Percentiles rank a stretch among this genome's conserved stretches.
phyloP scores from a whole-genome alignment of 2,329 filamentous ascomycete species.

The Cryphonectria naterciae region DNA sequence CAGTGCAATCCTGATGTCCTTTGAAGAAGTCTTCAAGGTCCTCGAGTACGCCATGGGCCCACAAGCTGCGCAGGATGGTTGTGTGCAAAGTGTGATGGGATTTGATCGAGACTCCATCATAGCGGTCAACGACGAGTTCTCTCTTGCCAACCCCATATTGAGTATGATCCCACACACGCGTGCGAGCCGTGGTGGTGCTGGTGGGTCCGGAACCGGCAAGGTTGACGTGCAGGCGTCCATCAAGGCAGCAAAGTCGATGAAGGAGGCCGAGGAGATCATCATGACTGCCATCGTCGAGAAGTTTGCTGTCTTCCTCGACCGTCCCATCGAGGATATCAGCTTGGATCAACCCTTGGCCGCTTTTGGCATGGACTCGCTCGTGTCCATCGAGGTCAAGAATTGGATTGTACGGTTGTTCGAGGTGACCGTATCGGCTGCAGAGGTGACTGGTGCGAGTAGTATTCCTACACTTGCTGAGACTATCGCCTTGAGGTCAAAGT shows the following conservation, averaged over 20 bases:
- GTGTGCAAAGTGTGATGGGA: slow-evolving; percentile 31
- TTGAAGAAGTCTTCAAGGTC: slow-evolving; percentile 33
- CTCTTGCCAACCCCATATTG: slow-evolving; percentile 32
- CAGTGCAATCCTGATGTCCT: slow-evolving; percentile 25
- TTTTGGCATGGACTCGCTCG: slow-evolving; percentile 34
- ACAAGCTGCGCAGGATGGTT: slow-evolving; percentile 29
- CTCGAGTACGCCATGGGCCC: slow-evolving; percentile 33
- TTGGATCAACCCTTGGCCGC: slow-evolving; percentile 27
- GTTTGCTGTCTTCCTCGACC: slow-evolving; percentile 32
- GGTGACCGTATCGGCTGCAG: slow-evolving; percentile 36
- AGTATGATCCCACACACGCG: slow-evolving; percentile 28
- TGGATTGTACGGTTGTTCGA: slow-evolving; percentile 35
- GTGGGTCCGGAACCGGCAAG: slow-evolving; percentile 15
- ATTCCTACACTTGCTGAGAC: slow-evolving; percentile 34
- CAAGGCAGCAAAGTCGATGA: slow-evolving; percentile 20
- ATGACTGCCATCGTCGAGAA: slow-evolving; percentile 30
- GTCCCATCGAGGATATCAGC: slow-evolving; percentile 30
- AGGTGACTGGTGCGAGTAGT: slow-evolving; percentile 34
- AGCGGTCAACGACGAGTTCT: slow-evolving; percentile 29
- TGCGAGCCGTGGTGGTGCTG: not conserved
- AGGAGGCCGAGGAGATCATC: slow-evolving; percentile 32
- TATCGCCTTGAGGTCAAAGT: slow-evolving; percentile 35
- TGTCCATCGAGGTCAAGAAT: slow-evolving; percentile 35
- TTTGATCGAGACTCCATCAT: slow-evolving; percentile 33
- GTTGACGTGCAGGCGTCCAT: slow-evolving; percentile 17